Conservation (phyloP, 208 protist genomes). For the Wallacemonas collosoma region DNA sequence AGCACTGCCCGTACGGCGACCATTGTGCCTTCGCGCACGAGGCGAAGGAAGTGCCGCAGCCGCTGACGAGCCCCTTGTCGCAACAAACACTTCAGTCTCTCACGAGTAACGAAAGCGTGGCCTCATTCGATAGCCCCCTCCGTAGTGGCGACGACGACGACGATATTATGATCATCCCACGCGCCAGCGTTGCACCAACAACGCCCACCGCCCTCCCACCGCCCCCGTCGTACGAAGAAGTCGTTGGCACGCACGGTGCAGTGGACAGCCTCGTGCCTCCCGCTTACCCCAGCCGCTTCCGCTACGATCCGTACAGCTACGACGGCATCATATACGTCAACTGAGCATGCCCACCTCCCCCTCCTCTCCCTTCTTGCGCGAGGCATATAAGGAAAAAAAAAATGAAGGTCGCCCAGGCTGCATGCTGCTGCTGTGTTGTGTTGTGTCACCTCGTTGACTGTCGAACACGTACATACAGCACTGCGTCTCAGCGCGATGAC, state of each 20-base stretch:
- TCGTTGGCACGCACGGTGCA: background rate
- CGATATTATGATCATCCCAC: background rate
- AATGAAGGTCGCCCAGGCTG: no score
- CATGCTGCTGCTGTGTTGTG: no score
- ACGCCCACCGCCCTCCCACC: conserved; percentile 7
- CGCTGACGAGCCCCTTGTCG: conserved; percentile 16
- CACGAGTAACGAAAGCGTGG: conserved; percentile 13
- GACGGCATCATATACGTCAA: conserved; percentile 30
- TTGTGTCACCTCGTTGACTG: no score
- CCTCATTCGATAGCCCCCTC: background rate
- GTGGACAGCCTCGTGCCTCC: background rate
- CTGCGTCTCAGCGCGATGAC: no score
- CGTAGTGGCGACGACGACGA: conserved; percentile 12
- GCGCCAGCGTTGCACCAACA: background rate
- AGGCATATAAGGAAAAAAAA: no score
- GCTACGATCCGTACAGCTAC: conserved; percentile 52
- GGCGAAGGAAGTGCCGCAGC: conserved; percentile 1
- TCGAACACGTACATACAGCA: no score
- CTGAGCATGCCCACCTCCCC: background rate
- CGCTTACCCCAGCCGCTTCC: conserved; percentile 41
- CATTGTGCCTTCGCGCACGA: conserved; percentile 59
- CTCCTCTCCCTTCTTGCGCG: no score
- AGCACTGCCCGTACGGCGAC: conserved; percentile 43
- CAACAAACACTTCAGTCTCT: conserved; percentile 8
- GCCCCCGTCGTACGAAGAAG: conserved; percentile 21